Evolutionary conservation across 441 rosid genomes (phyloP), one percentile per base, ranked within the genome.

Genomic region (Caryocar brasiliense): DNA sequence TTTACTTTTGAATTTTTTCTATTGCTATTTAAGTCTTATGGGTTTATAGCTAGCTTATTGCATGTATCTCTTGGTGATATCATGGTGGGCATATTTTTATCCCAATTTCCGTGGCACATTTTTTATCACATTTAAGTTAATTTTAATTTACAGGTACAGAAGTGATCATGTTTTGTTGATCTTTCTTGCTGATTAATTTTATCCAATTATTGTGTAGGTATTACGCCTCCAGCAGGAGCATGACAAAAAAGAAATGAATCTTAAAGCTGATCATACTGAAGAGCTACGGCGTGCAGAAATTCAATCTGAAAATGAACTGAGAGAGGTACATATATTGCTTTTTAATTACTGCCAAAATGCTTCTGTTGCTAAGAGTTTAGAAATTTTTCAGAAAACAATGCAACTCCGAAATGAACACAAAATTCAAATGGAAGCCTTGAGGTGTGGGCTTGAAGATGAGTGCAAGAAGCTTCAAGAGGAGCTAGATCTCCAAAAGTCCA

Each of bases 361-460:
- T 56, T 41, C 47, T 20, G 22, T 33, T 40, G 23, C 36, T 58
- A 51, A 64, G 39, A 23, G 24, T 17, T 15, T 33, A 6, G 26
- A 55, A 35, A 32, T 67, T 21, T 0, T 52, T 24, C 59, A 88
- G 96, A 88, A 67, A 76, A 61, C 72, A 47, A 67, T 32, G 41
- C 56, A 66, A 49, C 66, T 89, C 2, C 66, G 86, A 72, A 76
- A 62, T 49, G 94, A 89, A 43, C 85, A 77, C 67, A 91, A 86
- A 51, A 80, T 73, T 71, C 86, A 76, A 70, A 40, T 83, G 63
- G 80, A 71, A 68, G 83, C 91, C 51, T 40, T 77, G 59, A 68
- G 56, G 65, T 72, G 83, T 67, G 73, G 81, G 70, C 72, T 74
- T 66, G 95, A 87, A 68, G 95, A 87, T 73, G 93, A 86, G 47